Evolutionary conservation across 257 asterid genomes (phyloP), one percentile per base, ranked within the genome.

Genomic region (Nicotiana otophora): DNA sequence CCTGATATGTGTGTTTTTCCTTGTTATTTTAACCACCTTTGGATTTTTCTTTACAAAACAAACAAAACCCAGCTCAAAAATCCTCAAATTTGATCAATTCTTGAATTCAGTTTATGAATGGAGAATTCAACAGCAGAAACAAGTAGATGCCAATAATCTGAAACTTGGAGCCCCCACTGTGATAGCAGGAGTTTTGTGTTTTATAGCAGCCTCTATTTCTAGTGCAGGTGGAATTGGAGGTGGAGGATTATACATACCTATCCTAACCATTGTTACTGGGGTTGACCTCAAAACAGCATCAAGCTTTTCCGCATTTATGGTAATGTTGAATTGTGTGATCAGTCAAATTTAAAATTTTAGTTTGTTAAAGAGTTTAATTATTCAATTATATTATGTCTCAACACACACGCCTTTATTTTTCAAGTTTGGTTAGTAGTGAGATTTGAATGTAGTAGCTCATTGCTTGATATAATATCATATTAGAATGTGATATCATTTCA

Each of bases 201-300:
- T 90, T 84, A 3, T 86, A 58, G 96, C 98, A 28, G 93, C 98
- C 36, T 88, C 90, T 0, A 86, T 95, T 20, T 95, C 98, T 53
- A 90, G 98, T 85, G 97, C 96, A 15, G 97, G 97, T 3, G 98
- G 98, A 48, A 88, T 93, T 36, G 98, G 98, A 42, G 98, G 98
- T 30, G 98, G 98, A 23, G 98, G 96, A 12, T 46, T 95, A 2
- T 95, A 84, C 93, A 80, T 93, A 34, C 98, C 98, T 26, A 93
- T 95, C 23, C 89, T 93, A 61, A 90, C 89, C 0, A 83, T 93
- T 39, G 84, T 92, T 23, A 92, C 95, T 63, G 94, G 95, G 4
- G 61, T 90, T 2, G 98, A 92, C 87, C 93, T 91, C 62, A 95
- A 93, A 83, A 89, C 89, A 20, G 95, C 98, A 11, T 82, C 97